Evolutionary conservation across 2,329 filamentous ascomycete genomes (phyloP).

Genomic region (Colletotrichum agaves): DNA sequence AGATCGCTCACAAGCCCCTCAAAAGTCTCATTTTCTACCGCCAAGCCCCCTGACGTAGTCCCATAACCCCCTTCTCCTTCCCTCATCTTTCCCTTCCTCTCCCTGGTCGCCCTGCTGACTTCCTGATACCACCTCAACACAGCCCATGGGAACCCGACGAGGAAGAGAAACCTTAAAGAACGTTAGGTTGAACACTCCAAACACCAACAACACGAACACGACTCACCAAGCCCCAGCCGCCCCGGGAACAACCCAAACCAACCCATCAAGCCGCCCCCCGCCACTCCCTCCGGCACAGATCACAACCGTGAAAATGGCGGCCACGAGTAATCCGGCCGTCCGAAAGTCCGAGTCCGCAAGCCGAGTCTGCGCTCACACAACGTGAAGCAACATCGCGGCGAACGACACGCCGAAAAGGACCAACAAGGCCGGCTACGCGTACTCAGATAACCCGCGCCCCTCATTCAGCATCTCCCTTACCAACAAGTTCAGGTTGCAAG

Average conservation of each 20-base stretch:
- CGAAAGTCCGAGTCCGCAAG: slow-evolving; percentile 28
- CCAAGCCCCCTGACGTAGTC: slow-evolving; percentile 23
- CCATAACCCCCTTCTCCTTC: slow-evolving; percentile 27
- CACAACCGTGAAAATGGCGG: slow-evolving; percentile 16
- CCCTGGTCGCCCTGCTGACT: not conserved
- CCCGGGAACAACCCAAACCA: not conserved
- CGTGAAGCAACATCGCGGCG: slow-evolving; percentile 56
- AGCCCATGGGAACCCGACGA: slow-evolving; percentile 31
- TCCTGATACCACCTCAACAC: slow-evolving; percentile 16
- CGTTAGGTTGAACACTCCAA: not conserved
- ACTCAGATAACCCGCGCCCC: slow-evolving; percentile 10
- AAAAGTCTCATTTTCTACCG: slow-evolving; percentile 14
- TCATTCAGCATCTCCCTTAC: not conserved
- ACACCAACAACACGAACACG: not conserved
- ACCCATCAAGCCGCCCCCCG: not conserved
- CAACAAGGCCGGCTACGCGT: slow-evolving; percentile 50
- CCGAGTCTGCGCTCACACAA: not conserved
- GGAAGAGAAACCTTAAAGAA: slow-evolving; percentile 25
- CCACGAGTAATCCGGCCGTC: slow-evolving; percentile 12
- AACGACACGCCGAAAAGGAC: slow-evolving; percentile 86
- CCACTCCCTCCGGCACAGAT: slow-evolving; percentile 12
- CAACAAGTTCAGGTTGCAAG: no score
- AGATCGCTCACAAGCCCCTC: slow-evolving; percentile 19
- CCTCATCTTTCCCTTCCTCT: slow-evolving; percentile 1
- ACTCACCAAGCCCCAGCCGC: slow-evolving; percentile 31